Percentiles rank a stretch among this genome's conserved stretches.
These are phyloP conservation scores for Agaricus subrufescens DNA, from an alignment of 768 basidiomycete genomes.

Conservation along the genomic window DNA sequence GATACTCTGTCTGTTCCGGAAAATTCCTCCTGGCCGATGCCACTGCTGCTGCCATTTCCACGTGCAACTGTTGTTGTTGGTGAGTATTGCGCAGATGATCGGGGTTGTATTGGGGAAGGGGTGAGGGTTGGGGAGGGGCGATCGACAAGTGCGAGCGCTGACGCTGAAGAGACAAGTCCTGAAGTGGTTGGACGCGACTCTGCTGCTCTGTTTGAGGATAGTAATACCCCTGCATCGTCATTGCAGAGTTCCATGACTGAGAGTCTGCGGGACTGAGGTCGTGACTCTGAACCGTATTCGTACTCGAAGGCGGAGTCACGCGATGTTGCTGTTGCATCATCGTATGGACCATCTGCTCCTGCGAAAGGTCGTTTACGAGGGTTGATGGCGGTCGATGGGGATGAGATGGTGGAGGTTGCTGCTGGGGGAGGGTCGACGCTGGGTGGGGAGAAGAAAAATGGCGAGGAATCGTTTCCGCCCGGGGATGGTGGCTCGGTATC, in stretches of 20 bases:
- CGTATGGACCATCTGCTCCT: constrained; percentile 47
- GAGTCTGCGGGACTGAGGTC: constrained; percentile 76
- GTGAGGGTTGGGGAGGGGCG: constrained; percentile 20
- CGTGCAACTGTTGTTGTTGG: constrained; percentile 25
- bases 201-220: constrained; percentile 14
- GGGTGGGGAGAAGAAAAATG: constrained; percentile 63
- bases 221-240: constrained; percentile 33
- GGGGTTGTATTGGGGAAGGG: constrained; percentile 22
- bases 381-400: constrained; percentile 27
- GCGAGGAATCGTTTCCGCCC: constrained; percentile 45
- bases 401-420: constrained; percentile 23
- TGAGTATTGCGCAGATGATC: constrained; percentile 15
- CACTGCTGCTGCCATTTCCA: constrained; percentile 16
- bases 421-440: constrained; percentile 16
- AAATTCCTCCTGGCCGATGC: constrained; percentile 16
- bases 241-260: constrained; percentile 89
- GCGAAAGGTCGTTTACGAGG: constrained; percentile 61
- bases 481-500: constrained; percentile 16
- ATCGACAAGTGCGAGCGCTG: constrained; percentile 34
- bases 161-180: constrained; percentile 40
- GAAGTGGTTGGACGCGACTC: constrained; percentile 34
- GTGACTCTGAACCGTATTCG: constrained; percentile 69
- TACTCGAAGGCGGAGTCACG: constrained; percentile 24
- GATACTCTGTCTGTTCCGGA: constrained; percentile 19
- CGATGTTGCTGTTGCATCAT: constrained; percentile 18